A percentile compares a stretch with the other conserved stretches of the same genome.
Evolutionary conservation across 2,329 filamentous ascomycete genomes (phyloP).

Genomic region (Aspergillus sp.): DNA sequence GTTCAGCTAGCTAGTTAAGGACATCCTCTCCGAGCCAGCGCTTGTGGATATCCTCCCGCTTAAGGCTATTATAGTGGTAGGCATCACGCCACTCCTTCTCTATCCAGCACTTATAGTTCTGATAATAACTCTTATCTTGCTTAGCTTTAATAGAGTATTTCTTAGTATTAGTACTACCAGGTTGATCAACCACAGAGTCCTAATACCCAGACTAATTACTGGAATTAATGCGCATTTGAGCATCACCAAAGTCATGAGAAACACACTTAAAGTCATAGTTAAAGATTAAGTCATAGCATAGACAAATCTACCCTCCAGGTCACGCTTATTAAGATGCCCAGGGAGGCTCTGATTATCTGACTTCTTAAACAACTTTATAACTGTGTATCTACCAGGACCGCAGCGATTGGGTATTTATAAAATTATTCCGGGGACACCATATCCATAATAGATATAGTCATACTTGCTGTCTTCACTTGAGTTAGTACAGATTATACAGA

Average conservation of each 20-base stretch:
- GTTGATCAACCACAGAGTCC: constrained; percentile 25
- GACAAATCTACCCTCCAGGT: constrained; percentile 14
- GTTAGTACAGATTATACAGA: constrained; percentile 42
- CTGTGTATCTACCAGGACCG: constrained; percentile 42
- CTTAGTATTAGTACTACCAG: constrained; percentile 20
- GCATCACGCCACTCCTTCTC: constrained; percentile 42
- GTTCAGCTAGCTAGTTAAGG: constrained; percentile 29
- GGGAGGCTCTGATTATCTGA: constrained; percentile 24
- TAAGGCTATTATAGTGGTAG: constrained; percentile 27
- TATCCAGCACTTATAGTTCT: constrained; percentile 38
- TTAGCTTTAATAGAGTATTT: constrained; percentile 18
- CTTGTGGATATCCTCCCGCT: constrained; percentile 32
- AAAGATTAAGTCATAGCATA: constrained; percentile 42
- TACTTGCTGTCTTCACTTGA: constrained; percentile 36
- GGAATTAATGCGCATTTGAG: constrained; percentile 43
- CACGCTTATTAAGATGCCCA: constrained; percentile 17
- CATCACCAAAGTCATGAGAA: constrained; percentile 30
- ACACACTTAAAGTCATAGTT: constrained; percentile 42
- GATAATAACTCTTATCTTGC: constrained; percentile 26
- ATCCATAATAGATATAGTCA: constrained; percentile 36
- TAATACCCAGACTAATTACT: constrained; percentile 41
- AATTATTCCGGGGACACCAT: constrained; percentile 40
- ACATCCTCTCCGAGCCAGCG: constrained; percentile 37
- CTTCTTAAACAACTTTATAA: constrained; percentile 32
- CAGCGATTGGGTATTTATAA: constrained; percentile 43